phyloP scores from a whole-genome alignment of 805 yeast genomes.

The Kuraishia borneana region DNA sequence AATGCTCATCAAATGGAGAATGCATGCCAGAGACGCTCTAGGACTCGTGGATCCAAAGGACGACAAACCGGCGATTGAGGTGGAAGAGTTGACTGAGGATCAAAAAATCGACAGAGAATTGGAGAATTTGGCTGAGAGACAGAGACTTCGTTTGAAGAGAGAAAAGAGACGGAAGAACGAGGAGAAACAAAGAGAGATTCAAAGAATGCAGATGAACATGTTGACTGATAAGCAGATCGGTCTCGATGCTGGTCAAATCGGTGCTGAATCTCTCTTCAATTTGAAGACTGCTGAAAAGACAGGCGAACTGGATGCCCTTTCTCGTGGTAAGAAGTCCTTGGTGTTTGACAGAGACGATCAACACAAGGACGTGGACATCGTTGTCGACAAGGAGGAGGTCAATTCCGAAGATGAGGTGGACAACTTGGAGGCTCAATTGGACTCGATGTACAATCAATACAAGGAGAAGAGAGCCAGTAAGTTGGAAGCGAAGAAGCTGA shows the following conservation, averaged over 20 bases:
- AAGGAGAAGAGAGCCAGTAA: constrained; percentile 58
- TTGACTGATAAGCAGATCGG: constrained; percentile 87
- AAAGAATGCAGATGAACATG: constrained; percentile 94
- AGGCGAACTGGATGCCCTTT: constrained; percentile 64
- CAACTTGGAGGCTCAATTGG: constrained; percentile 71
- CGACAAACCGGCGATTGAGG: constrained; percentile 45
- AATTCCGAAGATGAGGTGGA: constrained; percentile 44
- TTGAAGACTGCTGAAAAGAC: constrained; percentile 80
- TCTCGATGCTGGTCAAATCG: constrained; percentile 78
- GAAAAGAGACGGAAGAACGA: constrained; percentile 80
- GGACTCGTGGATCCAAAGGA: constrained; percentile 52
- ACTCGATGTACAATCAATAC: constrained; percentile 67
- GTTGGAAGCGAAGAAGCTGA: constrained; percentile 53
- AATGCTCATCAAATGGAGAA: constrained; percentile 76
- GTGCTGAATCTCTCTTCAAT: constrained; percentile 72
- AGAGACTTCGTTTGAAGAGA: constrained; percentile 58
- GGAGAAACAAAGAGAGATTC: constrained; percentile 73
- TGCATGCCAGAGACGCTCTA: constrained; percentile 67
- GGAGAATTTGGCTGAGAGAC: constrained; percentile 59
- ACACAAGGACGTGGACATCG: constrained; percentile 44
- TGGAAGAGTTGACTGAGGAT: constrained; percentile 71
- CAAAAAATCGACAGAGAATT: constrained; percentile 83
- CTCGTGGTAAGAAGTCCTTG: constrained; percentile 65
- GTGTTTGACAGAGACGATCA: constrained; percentile 47
- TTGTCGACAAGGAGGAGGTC: constrained; percentile 31